Base-by-base conservation (phyloP, 345 rosid species). In the Zanthoxylum bungeanum region DNA sequence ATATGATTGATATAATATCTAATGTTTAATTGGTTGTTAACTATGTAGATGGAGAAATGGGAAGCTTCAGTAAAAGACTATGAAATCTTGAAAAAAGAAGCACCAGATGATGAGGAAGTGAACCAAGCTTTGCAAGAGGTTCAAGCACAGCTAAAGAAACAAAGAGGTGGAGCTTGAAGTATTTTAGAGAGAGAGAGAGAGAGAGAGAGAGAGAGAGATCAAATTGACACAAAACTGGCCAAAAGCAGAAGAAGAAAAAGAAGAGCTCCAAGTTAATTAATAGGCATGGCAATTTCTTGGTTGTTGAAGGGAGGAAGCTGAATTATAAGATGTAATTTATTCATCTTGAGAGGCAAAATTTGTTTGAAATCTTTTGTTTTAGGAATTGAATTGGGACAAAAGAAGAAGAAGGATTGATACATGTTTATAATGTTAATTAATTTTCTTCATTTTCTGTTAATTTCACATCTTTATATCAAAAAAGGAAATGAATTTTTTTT, bases 101-200 rank as follows among this genome's bases (percentile, higher is more conserved):
- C 81, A 19, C 91, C 91, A 0, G 98, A 85, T 1, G 87, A 91
- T 67, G 94, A 91, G 55, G 91, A 88, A 63, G 88, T 89, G 55
- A 61, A 14, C 8, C 76, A 72, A 66, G 88, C 82, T 0, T 83
- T 91, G 61, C 69, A 71, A 5, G 91, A 91, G 44, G 97, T 86
- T 49, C 80, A 77, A 71, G 66, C 70, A 57, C 84, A 87, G 62
- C 85, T 89, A 21, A 70, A 76, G 77, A 84, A 76, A 75, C 82
- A 80, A 40, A 73, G 69, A 36, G 85, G 82, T 7, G 83, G 55
- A 42, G 12, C 40, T 39, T 69, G 53, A 50, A 31, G 22, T n/a
- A 55, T 44, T 39, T 16, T 58, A 19, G 1, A 30, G n/a, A 1
- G 19, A 34, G 4, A 19, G 62, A 17, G n/a, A 56, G 8, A 28